These are phyloP conservation scores for Coemansia sp. DNA, from an alignment of 192 early-diverging fungal species.

Conservation along the genomic window DNA sequence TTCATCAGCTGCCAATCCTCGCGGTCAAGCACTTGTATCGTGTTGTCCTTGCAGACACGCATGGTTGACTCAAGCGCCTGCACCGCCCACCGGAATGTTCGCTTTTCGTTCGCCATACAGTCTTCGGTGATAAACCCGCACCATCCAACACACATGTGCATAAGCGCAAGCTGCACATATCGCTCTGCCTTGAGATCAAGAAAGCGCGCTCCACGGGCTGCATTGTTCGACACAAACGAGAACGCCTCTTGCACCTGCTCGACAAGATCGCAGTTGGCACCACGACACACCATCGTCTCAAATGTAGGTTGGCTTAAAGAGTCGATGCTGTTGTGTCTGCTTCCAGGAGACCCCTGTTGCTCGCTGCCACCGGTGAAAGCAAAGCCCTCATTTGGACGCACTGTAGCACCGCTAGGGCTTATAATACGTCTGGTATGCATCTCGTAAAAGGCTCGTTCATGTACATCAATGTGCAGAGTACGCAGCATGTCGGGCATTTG, in stretches of 20 bases:
- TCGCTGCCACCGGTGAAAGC: not conserved
- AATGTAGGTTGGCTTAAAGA: not conserved
- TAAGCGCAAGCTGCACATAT: constrained; percentile 65
- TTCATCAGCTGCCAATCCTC: constrained; percentile 72
- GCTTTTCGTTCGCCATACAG: constrained; percentile 74
- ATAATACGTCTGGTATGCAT: constrained; percentile 1
- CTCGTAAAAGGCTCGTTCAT: constrained; percentile 34
- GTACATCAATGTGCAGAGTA: constrained; percentile 40
- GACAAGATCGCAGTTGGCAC: constrained; percentile 39
- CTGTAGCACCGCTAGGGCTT: not conserved
- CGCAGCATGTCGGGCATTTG: constrained; percentile 53
- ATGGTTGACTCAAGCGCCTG: constrained; percentile 81
- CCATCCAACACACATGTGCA: constrained; percentile 82
- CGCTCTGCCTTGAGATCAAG: constrained; percentile 61
- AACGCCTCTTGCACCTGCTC: constrained; percentile 53
- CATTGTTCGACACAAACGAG: constrained; percentile 59
- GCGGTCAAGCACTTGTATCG: constrained; percentile 67
- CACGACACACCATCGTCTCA: constrained; percentile 18
- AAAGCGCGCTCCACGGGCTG: constrained; percentile 60
- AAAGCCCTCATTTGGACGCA: not conserved
- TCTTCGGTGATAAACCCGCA: constrained; percentile 83
- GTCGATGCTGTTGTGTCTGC: constrained; percentile 9
- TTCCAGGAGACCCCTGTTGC: not conserved
- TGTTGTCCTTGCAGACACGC: constrained; percentile 70
- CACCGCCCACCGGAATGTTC: constrained; percentile 83